Base-by-base conservation (phyloP, 2,329 filamentous ascomycete species). In the Stagonosporopsis tanaceti region DNA sequence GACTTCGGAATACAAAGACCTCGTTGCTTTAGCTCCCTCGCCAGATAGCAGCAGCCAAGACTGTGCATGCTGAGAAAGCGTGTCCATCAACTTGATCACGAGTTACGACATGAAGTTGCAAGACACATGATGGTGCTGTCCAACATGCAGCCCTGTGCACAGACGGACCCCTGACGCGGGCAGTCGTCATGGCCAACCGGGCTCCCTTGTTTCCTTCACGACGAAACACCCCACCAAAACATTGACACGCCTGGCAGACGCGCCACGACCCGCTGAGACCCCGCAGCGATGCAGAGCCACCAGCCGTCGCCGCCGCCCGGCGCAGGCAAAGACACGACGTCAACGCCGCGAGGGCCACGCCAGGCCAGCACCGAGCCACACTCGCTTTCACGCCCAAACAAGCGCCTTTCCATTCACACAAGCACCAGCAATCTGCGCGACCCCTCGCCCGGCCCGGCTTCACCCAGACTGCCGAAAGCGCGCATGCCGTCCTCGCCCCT, bases 331-430 rank as follows among this genome's bases (percentile, higher is more conserved):
- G 17, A 34, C 32, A 65, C 62, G 30, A 34, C 32, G 32, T 3
- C 32, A 3, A 65, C 62, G 30, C 59, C 63, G 17, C 50, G 61
- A 47, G 42, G 50, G 32, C 45, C 61, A 47, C 66, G 59, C 57
- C 67, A 71, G 17, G 3, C 22, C 71, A 74, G 67, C 75, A 76
- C 69, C 59, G 69, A 76, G 63, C 63, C 68, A 61, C 68, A 60
- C 50, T 68, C 67, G 51, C 70, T 75, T 53, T 63, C 71, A 44
- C 68, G 71, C 47, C 66, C 73, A 27, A 63, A 72, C 52, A 74
- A 76, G 40, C 73, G 74, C 47, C 73, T 77, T 52, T 77, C 76
- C 22, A 70, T 79, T 46, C 66, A 73, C 61, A 67, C 71, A 28
- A 63, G 70, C 44, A 60, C 72, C 47, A 69, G 66, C 57, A 71